Evolutionary conservation across 805 yeast genomes (phyloP).

Genomic region (Kuraishia capsulata): DNA sequence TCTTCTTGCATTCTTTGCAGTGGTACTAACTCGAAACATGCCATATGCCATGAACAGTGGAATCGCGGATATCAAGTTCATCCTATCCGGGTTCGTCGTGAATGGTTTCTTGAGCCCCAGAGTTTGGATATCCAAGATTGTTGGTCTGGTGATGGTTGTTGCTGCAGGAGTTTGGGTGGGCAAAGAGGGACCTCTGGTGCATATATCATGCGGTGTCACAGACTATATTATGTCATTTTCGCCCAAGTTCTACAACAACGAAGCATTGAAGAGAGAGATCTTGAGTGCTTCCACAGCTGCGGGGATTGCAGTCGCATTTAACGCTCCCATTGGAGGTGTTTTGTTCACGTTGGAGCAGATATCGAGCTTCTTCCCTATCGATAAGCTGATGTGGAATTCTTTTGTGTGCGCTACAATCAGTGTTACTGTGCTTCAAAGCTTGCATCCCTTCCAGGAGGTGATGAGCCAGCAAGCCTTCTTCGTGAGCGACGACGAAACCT

Average conservation of each 20-base stretch:
- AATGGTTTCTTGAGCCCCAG: conserved; percentile 39
- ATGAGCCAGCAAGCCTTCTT: conserved; percentile 36
- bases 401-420: conserved; percentile 74
- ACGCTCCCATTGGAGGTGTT: conserved; percentile 85
- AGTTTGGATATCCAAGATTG: conserved; percentile 45
- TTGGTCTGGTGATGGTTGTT: conserved; percentile 55
- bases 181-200: conserved; percentile 81
- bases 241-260: conserved; percentile 28
- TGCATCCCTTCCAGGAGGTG: conserved; percentile 40
- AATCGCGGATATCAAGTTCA: conserved; percentile 62
- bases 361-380: conserved; percentile 53
- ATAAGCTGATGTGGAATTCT: conserved; percentile 71
- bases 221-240: conserved; percentile 24
- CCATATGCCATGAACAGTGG: conserved; percentile 47
- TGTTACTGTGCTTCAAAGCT: conserved; percentile 45
- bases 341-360: conserved; percentile 65
- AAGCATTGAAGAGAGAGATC: conserved; percentile 57
- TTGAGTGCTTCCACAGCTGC: conserved; percentile 72
- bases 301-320: conserved; percentile 79
- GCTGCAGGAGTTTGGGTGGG: conserved; percentile 81
- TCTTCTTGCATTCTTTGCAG: conserved; percentile 28
- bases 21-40: conserved; percentile 19
- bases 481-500: conserved; percentile 60
- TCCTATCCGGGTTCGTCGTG: conserved; percentile 57
- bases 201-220: conserved; percentile 59